Conservation (phyloP, 2,329 filamentous ascomycete genomes). For the Trichoderma asperellum region DNA sequence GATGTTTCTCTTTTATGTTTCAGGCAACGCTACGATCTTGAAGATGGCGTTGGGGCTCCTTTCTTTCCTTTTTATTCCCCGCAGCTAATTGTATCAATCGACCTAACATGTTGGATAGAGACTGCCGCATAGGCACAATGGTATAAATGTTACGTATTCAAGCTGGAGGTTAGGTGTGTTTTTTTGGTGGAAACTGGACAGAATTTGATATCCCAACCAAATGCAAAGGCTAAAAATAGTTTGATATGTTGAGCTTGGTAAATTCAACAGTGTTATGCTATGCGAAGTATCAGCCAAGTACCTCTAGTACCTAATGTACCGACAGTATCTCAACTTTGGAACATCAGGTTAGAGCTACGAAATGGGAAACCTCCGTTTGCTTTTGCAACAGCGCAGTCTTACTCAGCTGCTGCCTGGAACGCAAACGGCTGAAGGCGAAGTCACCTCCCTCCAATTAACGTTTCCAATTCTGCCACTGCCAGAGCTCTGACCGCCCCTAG, state of each 20-base stretch:
- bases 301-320: no score
- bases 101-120: constrained; percentile 25
- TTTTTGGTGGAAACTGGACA: not conserved
- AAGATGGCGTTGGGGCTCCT: constrained; percentile 19
- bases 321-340: not conserved
- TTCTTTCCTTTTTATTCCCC: not conserved
- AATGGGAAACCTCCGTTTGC: not conserved
- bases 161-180: not conserved
- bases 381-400: not conserved
- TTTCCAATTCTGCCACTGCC: constrained; percentile 26
- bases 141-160: constrained; percentile 1
- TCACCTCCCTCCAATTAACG: not conserved
- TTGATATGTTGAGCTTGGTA: not conserved
- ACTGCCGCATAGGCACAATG: constrained; percentile 27
- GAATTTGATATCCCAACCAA: constrained; percentile 18
- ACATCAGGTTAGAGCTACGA: not conserved
- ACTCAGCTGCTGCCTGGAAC: not conserved
- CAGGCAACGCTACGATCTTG: constrained; percentile 14
- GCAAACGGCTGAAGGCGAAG: not conserved
- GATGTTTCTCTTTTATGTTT: constrained; percentile 9
- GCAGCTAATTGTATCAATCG: constrained; percentile 17
- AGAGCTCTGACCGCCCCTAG: constrained; percentile 28
- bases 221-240: not conserved
- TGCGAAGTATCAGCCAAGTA: not conserved
- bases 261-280: not conserved